phyloP scores from a whole-genome alignment of 2,329 filamentous ascomycete species.

The Xylaria sp. region DNA sequence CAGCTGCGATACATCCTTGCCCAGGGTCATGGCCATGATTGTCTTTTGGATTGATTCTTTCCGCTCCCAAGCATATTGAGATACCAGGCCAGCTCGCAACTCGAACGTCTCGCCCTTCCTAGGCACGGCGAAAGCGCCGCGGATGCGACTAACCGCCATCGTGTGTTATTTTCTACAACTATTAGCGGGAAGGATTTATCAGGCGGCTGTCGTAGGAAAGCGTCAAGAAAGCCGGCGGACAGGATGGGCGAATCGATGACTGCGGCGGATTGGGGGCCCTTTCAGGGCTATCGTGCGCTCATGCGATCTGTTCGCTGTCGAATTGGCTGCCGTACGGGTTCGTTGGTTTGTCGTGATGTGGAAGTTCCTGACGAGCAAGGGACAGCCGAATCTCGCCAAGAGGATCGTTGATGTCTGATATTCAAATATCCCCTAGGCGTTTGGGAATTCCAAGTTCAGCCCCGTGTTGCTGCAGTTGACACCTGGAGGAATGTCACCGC shows the following conservation, averaged over 20 bases:
- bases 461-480: not conserved
- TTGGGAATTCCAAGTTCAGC: not conserved
- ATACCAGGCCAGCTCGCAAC: constrained; percentile 90
- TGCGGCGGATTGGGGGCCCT: constrained; percentile 28
- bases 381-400: not conserved
- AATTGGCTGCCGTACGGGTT: not conserved
- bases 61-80: constrained; percentile 98
- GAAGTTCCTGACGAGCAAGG: constrained; percentile 2
- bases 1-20: constrained; percentile 95
- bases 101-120: constrained; percentile 98
- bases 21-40: constrained; percentile 99
- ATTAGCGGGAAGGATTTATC: constrained; percentile 14
- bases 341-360: constrained; percentile 6
- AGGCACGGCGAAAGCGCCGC: constrained; percentile 88
- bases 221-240: constrained; percentile 6
- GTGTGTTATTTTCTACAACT: constrained; percentile 33
- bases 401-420: constrained; percentile 2
- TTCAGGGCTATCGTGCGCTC: constrained; percentile 31
- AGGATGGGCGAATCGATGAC: constrained; percentile 8
- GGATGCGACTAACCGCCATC: constrained; percentile 97
- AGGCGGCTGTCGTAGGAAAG: not conserved
- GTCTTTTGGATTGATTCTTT: constrained; percentile 99
- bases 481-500: not conserved
- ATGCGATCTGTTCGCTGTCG: constrained; percentile 19
- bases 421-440: constrained; percentile 15